These are phyloP conservation scores for Hemileccinum impolitum DNA, from an alignment of 768 basidiomycete genomes.

Conservation along the genomic window DNA sequence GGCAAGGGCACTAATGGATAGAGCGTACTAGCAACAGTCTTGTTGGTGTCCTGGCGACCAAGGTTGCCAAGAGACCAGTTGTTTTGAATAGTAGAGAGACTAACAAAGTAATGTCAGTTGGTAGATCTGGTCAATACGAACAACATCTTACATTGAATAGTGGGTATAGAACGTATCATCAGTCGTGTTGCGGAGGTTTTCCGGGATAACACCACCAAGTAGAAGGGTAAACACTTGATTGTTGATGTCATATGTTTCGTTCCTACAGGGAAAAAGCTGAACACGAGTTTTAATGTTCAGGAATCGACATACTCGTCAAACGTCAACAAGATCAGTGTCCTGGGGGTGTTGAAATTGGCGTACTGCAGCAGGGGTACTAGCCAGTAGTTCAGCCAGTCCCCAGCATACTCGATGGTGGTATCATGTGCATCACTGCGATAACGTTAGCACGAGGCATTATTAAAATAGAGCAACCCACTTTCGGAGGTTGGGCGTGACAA, in stretches of 20 bases:
- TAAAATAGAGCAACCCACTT: slow-evolving; percentile 14
- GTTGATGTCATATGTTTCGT: slow-evolving; percentile 34
- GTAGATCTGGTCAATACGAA: background rate
- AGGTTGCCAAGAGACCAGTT: slow-evolving; percentile 64
- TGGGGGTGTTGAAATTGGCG: slow-evolving; percentile 48
- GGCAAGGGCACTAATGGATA: background rate
- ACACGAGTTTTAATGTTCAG: background rate
- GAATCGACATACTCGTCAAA: slow-evolving; percentile 55
- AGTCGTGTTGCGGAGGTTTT: slow-evolving; percentile 37
- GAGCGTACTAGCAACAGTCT: slow-evolving; percentile 27
- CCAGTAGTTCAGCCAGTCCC: slow-evolving; percentile 47
- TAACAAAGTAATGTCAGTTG: slow-evolving; percentile 6
- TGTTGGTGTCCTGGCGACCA: slow-evolving; percentile 55
- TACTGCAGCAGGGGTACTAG: slow-evolving; percentile 49
- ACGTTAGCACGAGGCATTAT: background rate
- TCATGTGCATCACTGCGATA: slow-evolving; percentile 55
- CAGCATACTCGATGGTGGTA: slow-evolving; percentile 48
- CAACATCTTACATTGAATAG: slow-evolving; percentile 42
- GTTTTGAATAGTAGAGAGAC: slow-evolving; percentile 50
- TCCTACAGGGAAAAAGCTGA: slow-evolving; percentile 10
- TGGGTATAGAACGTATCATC: slow-evolving; percentile 60
- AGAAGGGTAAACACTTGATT: slow-evolving; percentile 48
- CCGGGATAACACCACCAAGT: slow-evolving; percentile 45
- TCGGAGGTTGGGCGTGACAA: slow-evolving; percentile 58
- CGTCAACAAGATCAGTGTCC: slow-evolving; percentile 56